phyloP scores from a whole-genome alignment of 805 yeast species.

The Groenewaldozyma salmanticensis region DNA sequence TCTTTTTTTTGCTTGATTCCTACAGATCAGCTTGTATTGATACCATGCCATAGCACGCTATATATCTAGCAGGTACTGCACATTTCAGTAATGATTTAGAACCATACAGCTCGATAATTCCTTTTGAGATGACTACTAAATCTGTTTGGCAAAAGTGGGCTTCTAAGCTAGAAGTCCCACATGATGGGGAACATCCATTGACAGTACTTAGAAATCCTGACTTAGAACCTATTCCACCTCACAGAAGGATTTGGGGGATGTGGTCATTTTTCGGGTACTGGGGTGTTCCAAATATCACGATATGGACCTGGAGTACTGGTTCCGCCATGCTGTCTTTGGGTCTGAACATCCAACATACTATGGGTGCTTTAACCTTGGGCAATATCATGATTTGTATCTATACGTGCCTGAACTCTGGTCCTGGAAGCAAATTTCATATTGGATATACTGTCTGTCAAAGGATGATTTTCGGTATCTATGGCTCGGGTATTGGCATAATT shows the following conservation, averaged over 20 bases:
- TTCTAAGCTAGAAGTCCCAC: constrained; percentile 2
- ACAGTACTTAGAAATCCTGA: constrained; percentile 15
- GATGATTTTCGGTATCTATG: constrained; percentile 37
- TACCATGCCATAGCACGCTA: too few relatives aligned
- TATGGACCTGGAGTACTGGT: constrained; percentile 39
- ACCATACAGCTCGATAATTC: too few relatives aligned
- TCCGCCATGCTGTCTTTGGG: constrained; percentile 38
- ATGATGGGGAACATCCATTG: constrained; percentile 2
- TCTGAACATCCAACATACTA: constrained; percentile 35
- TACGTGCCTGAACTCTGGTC: constrained; percentile 35
- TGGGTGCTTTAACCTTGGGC: constrained; percentile 35
- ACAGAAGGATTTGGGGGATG: constrained; percentile 12
- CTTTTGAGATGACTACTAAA: too few relatives aligned
- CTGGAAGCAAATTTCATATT: constrained; percentile 39
- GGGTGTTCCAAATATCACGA: constrained; percentile 27
- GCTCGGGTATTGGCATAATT: constrained; percentile 33
- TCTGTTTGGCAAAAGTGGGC: neutral
- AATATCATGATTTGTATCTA: constrained; percentile 31
- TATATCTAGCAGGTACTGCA: too few relatives aligned
- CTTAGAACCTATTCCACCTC: constrained; percentile 36
- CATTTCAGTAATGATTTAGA: too few relatives aligned
- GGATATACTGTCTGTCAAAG: constrained; percentile 39
- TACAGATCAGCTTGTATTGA: too few relatives aligned
- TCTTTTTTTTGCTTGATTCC: too few relatives aligned
- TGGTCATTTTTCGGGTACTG: constrained; percentile 13